A percentile compares a stretch with the other conserved stretches of the same genome.
These are phyloP conservation scores for Litsea cubeba DNA, from an alignment of 164 flowering plant species.

Conservation along the genomic window DNA sequence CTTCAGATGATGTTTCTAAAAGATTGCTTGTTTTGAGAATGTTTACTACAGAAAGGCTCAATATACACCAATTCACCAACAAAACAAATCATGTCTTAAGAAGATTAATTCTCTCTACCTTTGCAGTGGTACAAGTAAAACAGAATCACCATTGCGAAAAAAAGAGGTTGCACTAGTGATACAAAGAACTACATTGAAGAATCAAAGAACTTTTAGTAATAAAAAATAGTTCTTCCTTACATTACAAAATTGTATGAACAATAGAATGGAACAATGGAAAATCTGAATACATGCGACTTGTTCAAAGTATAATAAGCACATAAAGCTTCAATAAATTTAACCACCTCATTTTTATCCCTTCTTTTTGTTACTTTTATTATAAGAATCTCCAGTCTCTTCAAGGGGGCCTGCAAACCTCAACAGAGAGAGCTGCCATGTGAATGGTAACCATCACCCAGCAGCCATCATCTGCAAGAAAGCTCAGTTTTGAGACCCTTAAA, in stretches of 20 bases:
- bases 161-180: not conserved
- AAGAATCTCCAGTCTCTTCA: conserved; percentile 1
- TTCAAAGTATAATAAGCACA: not conserved
- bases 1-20: not conserved
- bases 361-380: not conserved
- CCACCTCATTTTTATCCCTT: not conserved
- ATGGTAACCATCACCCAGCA: not conserved
- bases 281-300: not conserved
- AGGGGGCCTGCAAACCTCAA: not conserved
- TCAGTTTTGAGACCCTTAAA: not conserved
- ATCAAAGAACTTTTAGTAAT: not conserved
- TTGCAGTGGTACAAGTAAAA: not conserved
- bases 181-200: too few species aligned
- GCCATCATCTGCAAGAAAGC: not conserved
- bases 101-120: not conserved
- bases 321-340: too few species aligned
- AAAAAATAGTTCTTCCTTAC: not conserved
- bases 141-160: not conserved
- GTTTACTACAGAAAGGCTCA: too few species aligned
- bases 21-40: too few species aligned
- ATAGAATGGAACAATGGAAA: conserved; percentile 9
- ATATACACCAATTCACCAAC: not conserved
- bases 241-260: conserved; percentile 9
- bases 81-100: not conserved
- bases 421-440: not conserved